Base-by-base conservation (phyloP, 2,329 filamentous ascomycete genomes). In the Chalaropsis thielavioides region DNA sequence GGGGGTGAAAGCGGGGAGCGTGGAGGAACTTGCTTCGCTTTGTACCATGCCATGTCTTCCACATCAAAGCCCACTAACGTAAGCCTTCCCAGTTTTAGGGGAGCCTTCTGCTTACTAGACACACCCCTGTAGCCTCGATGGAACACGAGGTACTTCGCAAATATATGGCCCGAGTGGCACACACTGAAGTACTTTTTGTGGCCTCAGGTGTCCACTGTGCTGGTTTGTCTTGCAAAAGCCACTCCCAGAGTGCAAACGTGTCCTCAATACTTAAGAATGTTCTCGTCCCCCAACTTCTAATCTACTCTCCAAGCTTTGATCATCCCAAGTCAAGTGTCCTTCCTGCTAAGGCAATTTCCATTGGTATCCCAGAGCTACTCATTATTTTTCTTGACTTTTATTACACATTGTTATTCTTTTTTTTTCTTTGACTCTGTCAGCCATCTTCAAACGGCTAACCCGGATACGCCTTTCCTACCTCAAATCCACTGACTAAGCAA, bases 181-280 rank as follows among this genome's bases (percentile, higher is more conserved):
- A 35, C n/a, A 13, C 17, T 17, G 8, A 64, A 46, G 65, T 67
- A 67, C 40, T 59, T 27, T 62, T 67, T 64, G 65, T 24, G 56
- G 62, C 65, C 65, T 67, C 27, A 67, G 65, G 65, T 49, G 35
- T 62, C 46, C 19, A 64, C 27, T 24, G n/a, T 11, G 24, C 59
- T 19, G 35, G 27, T 17, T 46, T 22, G 41, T 35, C 15, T 46
- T 49, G 7, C 15, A 54, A 54, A 38, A 41, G 54, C 41, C 61
- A 63, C 62, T 27, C 62, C 60, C 49, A 64, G 51, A 54, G n/a
- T 44, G 58, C 58, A 62, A 66, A 67, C 66, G 66, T 67, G 66
- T 67, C 66, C 66, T 67, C 66, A 67, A 64, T 67, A 67, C 64
- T 64, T 67, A 67, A 67, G 64, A 54, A 65, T 64, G 66, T 22